Base-by-base conservation (phyloP, 1,139 yeast species). In the Scheffersomyces illinoinensis region DNA sequence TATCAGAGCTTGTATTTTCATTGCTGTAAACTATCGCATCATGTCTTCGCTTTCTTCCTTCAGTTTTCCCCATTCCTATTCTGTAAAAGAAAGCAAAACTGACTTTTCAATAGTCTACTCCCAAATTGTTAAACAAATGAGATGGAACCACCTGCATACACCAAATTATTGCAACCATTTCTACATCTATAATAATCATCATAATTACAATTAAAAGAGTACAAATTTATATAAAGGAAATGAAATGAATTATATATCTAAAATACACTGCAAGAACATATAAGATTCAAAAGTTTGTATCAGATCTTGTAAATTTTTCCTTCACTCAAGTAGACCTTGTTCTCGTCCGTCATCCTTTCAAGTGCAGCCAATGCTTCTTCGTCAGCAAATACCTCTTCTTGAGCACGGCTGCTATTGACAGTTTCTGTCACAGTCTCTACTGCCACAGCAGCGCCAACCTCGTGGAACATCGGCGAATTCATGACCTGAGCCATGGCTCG, bases 241-340 rank as follows among this genome's bases (percentile, higher is more conserved):
- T 33, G 43, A 33, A 33, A 33, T 12, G 43, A 33, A 33, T 10
- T 17, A 33, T 33, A 10, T 3, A 33, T 10, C 43, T 33, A 33
- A 8, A 33, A 33, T 33, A 33, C 43, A 33, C 17, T 33, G 17
- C 43, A 33, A 33, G 43, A 12, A 1, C 43, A 33, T 10, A 33
- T 10, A 3, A 33, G 43, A 33, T 33, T 33, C 5, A 26, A 12
- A 33, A 33, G 43, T 2, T 33, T 14, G 17, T 56, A 56, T 58
- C 67, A 85, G 54, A 87, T 84, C 72, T 83, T 82, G 85, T 86
- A 88, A 52, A 89, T 81, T 70, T 85, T 84, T 46, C 84, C 90
- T 55, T 87, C 92, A 48, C 86, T 82, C 39, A 82, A 69, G 85
- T 86, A 85, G 57, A 89, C 70, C 67, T 86, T 82, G 65, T 86